Percentiles rank a stretch among this genome's conserved stretches.
These are phyloP conservation scores for Rusavskia elegans DNA, from an alignment of 495 filamentous ascomycete species.

Conservation along the genomic window DNA sequence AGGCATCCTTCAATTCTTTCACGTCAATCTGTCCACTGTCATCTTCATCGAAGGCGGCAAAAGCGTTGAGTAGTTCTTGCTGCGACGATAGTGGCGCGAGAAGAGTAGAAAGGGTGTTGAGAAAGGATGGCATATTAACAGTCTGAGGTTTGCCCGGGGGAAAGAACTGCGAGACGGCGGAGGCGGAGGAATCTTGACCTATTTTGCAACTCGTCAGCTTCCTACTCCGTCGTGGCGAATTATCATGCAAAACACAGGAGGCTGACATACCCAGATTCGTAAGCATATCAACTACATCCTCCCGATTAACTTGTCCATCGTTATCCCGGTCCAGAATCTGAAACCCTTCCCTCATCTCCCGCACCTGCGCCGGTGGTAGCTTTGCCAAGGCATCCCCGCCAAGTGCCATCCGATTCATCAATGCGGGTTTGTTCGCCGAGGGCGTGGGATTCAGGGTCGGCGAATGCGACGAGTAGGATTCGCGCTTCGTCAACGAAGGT, in stretches of 20 bases:
- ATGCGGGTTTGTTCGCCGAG: conserved; percentile 1
- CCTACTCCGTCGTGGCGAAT: neutral
- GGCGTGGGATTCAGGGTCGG: conserved; percentile 4
- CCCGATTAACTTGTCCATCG: conserved; percentile 55
- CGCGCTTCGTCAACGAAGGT: conserved; percentile 9
- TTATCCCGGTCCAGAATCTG: conserved; percentile 72
- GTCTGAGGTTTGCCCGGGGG: conserved; percentile 47
- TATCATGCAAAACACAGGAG: neutral
- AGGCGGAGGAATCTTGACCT: conserved; percentile 42
- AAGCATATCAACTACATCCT: conserved; percentile 69
- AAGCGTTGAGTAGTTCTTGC: conserved; percentile 66
- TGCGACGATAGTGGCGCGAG: conserved; percentile 57
- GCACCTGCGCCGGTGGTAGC: conserved; percentile 48
- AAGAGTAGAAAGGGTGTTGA: conserved; percentile 57
- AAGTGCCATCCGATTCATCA: conserved; percentile 8
- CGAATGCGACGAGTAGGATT: neutral
- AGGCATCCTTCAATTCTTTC: conserved; percentile 61
- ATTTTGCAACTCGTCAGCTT: neutral
- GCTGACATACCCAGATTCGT: conserved; percentile 46
- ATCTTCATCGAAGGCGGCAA: conserved; percentile 89
- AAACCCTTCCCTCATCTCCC: conserved; percentile 71
- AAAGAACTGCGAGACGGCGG: conserved; percentile 59
- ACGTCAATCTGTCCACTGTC: conserved; percentile 88
- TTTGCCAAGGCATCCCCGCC: conserved; percentile 39
- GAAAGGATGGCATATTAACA: conserved; percentile 68